Evolutionary conservation across 352 stramenopile species (phyloP).

Genomic region (Globisporangium radiosum): DNA sequence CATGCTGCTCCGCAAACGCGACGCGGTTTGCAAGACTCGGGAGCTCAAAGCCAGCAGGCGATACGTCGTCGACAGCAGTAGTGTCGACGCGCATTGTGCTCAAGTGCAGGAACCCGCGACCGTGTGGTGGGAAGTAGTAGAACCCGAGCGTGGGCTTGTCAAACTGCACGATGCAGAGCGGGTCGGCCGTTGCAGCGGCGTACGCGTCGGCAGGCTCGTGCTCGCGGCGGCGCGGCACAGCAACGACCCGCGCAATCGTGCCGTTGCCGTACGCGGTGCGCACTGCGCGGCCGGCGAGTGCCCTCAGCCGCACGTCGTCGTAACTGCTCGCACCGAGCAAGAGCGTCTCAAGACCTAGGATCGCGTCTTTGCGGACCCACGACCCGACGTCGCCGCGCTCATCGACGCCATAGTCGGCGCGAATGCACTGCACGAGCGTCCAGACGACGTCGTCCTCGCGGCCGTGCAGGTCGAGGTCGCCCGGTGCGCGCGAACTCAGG

Average conservation of each 20-base stretch:
- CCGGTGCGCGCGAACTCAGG: conserved; percentile 54
- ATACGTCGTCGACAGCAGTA: too few relatives aligned
- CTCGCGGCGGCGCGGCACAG: conserved; percentile 8
- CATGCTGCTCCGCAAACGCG: conserved; percentile 7
- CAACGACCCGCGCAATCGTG: conserved; percentile 31
- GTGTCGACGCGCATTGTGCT: conserved; percentile 15
- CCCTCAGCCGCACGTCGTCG: conserved; percentile 24
- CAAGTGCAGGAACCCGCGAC: conserved; percentile 42
- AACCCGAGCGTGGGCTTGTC: conserved; percentile 49
- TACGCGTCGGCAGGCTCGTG: conserved; percentile 19
- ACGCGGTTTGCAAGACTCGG: conserved; percentile 20
- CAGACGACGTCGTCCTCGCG: conserved; percentile 66
- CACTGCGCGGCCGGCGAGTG: conserved; percentile 25
- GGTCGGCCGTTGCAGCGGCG: conserved; percentile 7
- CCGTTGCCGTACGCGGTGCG: conserved; percentile 35
- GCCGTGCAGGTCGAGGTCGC: conserved; percentile 32
- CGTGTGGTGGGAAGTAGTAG: conserved; percentile 67
- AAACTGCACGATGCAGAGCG: conserved; percentile 60
- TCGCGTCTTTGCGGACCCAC: conserved; percentile 94
- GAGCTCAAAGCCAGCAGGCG: conserved; percentile 12
- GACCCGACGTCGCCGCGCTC: conserved; percentile 97
- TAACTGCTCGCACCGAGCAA: conserved; percentile 35
- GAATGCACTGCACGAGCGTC: conserved; percentile 78
- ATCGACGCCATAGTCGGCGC: conserved; percentile 95
- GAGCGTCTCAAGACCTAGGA: conserved; percentile 87